Evolutionary conservation across 1,139 yeast genomes (phyloP).

Genomic region (Groenewaldozyma sp.): DNA sequence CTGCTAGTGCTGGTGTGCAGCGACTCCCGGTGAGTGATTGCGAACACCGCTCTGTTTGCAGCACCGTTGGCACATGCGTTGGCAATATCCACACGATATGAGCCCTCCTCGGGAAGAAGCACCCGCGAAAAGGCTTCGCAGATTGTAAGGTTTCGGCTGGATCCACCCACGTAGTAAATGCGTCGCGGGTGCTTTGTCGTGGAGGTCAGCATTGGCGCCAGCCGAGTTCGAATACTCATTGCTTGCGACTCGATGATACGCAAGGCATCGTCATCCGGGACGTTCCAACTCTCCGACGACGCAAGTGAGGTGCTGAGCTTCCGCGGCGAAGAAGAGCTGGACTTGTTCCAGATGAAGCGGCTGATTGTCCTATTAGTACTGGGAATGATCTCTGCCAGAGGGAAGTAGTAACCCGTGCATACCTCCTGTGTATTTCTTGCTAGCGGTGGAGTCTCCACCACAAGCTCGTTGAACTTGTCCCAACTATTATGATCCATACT

Average conservation of each 20-base stretch:
- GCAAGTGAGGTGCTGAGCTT: background rate
- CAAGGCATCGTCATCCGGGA: conserved; percentile 54
- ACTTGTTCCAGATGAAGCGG: conserved; percentile 14
- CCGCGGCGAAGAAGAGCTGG: background rate
- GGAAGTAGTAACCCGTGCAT: conserved; percentile 70
- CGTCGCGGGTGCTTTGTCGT: conserved; percentile 47
- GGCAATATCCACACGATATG: conserved; percentile 64
- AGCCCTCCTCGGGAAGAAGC: conserved; percentile 53
- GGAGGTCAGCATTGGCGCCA: conserved; percentile 57
- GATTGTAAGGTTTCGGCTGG: conserved; percentile 61
- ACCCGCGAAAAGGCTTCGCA: conserved; percentile 62
- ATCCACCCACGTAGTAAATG: conserved; percentile 82
- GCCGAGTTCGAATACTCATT: conserved; percentile 68
- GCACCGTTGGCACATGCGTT: conserved; percentile 97
- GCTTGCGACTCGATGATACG: conserved; percentile 85
- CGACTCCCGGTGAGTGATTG: conserved; percentile 14
- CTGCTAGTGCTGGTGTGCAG: background rate
- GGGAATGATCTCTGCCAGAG: conserved; percentile 84
- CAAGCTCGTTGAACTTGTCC: conserved; percentile 52
- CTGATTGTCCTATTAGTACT: conserved; percentile 38
- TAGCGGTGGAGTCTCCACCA: conserved; percentile 13
- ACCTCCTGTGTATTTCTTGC: conserved; percentile 22
- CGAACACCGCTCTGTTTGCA: conserved; percentile 78
- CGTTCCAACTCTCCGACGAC: conserved; percentile 29
- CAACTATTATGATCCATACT: conserved; percentile 35